phyloP scores from a whole-genome alignment of 305 asterid species.

The Fraxinus dipetala region DNA sequence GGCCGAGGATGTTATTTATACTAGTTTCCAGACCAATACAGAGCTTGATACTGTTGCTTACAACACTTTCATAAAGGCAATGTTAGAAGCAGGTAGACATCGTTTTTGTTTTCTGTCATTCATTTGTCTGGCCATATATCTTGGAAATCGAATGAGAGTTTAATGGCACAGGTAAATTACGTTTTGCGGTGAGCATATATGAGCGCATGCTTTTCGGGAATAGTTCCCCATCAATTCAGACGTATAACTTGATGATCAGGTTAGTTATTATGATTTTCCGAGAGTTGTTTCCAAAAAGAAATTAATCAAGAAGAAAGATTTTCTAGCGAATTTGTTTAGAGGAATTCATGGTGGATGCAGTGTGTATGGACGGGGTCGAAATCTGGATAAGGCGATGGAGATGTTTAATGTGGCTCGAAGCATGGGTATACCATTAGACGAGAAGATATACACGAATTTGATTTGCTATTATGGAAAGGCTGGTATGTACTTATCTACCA shows the following conservation, averaged over 20 bases:
- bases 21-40: slow-evolving; percentile 49
- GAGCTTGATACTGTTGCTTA: slow-evolving; percentile 93
- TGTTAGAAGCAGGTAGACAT: slow-evolving; percentile 74
- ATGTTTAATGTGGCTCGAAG: slow-evolving; percentile 61
- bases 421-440: slow-evolving; percentile 66
- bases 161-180: slow-evolving; percentile 67
- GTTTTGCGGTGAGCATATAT: slow-evolving; percentile 56
- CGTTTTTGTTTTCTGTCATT: slow-evolving; percentile 5
- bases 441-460: slow-evolving; percentile 79
- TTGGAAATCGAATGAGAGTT: slow-evolving; percentile 17
- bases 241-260: slow-evolving; percentile 95
- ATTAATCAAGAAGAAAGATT: slow-evolving; percentile 10
- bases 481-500: slow-evolving; percentile 40
- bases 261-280: slow-evolving; percentile 24
- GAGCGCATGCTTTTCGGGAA: slow-evolving; percentile 65
- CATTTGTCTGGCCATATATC: slow-evolving; percentile 13
- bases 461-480: slow-evolving; percentile 85
- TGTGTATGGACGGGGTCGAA: slow-evolving; percentile 78
- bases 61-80: slow-evolving; percentile 86
- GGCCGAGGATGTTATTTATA: slow-evolving; percentile 53
- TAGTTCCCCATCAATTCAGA: slow-evolving; percentile 67
- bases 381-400: slow-evolving; percentile 71
- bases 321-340: slow-evolving; percentile 18
- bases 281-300: neutral
- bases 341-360: slow-evolving; percentile 40